Evolutionary conservation across 352 stramenopile genomes (phyloP).

Genomic region (Phytopythium oedochilum): DNA sequence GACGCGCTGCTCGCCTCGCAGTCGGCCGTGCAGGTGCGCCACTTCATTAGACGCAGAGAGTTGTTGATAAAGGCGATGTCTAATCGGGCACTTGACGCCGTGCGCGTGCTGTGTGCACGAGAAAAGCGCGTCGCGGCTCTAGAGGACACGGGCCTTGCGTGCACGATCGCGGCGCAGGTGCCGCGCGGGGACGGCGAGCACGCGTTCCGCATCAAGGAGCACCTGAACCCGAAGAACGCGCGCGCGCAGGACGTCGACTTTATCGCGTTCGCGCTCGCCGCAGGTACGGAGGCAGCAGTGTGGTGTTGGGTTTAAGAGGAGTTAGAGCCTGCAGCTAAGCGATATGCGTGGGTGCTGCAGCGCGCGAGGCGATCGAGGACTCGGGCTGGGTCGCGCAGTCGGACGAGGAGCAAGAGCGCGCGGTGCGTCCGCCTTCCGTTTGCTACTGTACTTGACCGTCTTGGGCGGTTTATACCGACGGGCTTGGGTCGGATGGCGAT

Average conservation of each 20-base stretch:
- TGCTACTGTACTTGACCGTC: no score
- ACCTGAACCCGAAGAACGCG: constrained; percentile 60
- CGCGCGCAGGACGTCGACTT: constrained; percentile 81
- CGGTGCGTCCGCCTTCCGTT: constrained; percentile 21
- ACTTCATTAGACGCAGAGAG: no score
- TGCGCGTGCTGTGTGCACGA: not conserved
- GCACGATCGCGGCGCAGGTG: constrained; percentile 68
- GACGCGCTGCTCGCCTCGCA: constrained; percentile 72
- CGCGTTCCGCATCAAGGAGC: constrained; percentile 63
- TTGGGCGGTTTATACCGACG: no score
- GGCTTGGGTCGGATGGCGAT: no score
- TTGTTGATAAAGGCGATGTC: no score
- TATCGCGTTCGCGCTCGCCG: constrained; percentile 80
- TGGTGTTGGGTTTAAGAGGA: constrained; percentile 1
- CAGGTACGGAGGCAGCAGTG: constrained; percentile 28
- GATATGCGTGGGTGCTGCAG: constrained; percentile 12
- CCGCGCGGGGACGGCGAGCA: constrained; percentile 47
- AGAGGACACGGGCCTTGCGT: constrained; percentile 51
- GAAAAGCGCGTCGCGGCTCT: constrained; percentile 48
- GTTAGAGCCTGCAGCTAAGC: not conserved
- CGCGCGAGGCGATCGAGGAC: constrained; percentile 77
- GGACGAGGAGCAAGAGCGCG: constrained; percentile 62
- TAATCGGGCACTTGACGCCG: no score
- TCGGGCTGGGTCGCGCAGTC: constrained; percentile 55
- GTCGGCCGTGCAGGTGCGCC: constrained; percentile 62